Evolutionary conservation across 805 yeast genomes (phyloP).

Genomic region (Hagleromyces aurorensis): DNA sequence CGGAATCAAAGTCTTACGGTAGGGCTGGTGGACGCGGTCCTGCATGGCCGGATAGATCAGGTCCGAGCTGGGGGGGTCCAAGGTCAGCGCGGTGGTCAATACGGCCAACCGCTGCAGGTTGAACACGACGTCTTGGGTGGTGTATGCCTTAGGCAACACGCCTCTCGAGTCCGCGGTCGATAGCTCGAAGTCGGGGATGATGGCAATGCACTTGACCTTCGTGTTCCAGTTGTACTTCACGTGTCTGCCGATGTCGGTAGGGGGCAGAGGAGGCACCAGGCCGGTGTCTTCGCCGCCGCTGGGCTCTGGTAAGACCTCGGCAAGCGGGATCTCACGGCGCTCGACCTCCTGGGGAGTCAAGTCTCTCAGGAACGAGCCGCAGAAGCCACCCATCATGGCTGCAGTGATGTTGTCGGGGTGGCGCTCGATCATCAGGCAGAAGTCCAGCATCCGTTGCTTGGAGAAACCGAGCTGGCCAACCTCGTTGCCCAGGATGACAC

Average conservation of each 20-base stretch:
- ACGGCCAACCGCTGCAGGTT: constrained; percentile 91
- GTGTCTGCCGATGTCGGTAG: constrained; percentile 79
- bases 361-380: constrained; percentile 87
- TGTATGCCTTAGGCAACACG: constrained; percentile 76
- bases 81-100: constrained; percentile 85
- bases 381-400: constrained; percentile 98
- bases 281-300: constrained; percentile 66
- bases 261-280: constrained; percentile 72
- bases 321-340: constrained; percentile 75
- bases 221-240: constrained; percentile 77
- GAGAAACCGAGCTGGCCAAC: constrained; percentile 65
- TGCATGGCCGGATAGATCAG: constrained; percentile 93
- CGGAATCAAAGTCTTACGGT: constrained; percentile 84
- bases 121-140: constrained; percentile 77
- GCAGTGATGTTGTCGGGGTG: constrained; percentile 99
- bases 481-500: constrained; percentile 83
- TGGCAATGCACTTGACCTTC: constrained; percentile 77
- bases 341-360: constrained; percentile 62
- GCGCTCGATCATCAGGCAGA: constrained; percentile 93
- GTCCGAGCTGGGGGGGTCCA: constrained; percentile 71
- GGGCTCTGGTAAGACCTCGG: constrained; percentile 74
- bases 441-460: constrained; percentile 82
- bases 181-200: constrained; percentile 91
- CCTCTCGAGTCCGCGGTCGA: constrained; percentile 88
- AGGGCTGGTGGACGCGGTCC: constrained; percentile 96